A percentile compares a stretch with the other conserved stretches of the same genome.
phyloP scores from a whole-genome alignment of 306 rosid species.

The Dicorynia guianensis region DNA sequence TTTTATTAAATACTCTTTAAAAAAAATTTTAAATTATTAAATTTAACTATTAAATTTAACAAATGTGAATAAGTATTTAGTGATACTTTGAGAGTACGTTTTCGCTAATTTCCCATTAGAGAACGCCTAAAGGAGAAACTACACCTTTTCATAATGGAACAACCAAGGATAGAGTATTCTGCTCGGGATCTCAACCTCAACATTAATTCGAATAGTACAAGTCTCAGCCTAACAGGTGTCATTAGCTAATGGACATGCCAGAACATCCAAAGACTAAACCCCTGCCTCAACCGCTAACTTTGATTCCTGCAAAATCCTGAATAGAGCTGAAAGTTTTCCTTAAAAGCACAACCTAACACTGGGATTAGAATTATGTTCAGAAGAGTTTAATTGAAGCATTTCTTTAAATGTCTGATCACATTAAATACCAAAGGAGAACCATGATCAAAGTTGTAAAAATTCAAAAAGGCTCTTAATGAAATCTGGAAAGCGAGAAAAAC shows the following conservation, averaged over 20 bases:
- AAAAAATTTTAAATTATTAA: too few species aligned
- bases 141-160: slow-evolving; percentile 21
- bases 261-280: background rate
- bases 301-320: background rate
- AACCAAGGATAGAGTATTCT: slow-evolving; percentile 26
- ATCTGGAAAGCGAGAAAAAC: slow-evolving; percentile 16
- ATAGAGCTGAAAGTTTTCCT: background rate
- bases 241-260: background rate
- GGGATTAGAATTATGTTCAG: background rate
- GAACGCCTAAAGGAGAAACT: slow-evolving; percentile 21
- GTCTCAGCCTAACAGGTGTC: slow-evolving; percentile 33
- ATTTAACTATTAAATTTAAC: too few species aligned
- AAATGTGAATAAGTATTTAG: too few species aligned
- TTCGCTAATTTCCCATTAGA: slow-evolving; percentile 36
- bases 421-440: slow-evolving; percentile 24
- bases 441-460: slow-evolving; percentile 20
- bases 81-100: too few species aligned
- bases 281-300: background rate
- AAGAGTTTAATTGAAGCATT: slow-evolving; percentile 19
- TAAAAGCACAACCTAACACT: slow-evolving; percentile 18
- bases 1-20: too few species aligned
- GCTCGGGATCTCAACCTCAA: slow-evolving; percentile 40
- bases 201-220: slow-evolving; percentile 13
- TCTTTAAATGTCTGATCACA: background rate
- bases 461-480: background rate